Evolutionary conservation across 495 filamentous ascomycete genomes (phyloP).

Genomic region (Aspergillus avenaceus): DNA sequence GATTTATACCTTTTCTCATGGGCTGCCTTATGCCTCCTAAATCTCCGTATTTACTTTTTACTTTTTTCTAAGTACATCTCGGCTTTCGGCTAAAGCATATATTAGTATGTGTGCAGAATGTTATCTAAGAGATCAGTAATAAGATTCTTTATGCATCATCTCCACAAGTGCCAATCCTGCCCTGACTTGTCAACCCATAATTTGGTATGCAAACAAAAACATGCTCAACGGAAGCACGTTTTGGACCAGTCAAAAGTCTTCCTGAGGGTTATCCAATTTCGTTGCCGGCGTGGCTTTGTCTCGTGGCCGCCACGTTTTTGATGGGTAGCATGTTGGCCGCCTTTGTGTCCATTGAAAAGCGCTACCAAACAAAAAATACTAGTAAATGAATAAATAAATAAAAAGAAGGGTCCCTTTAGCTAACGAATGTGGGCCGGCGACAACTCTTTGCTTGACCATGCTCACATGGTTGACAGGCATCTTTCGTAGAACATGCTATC

Average conservation of each 20-base stretch:
- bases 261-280: neutral
- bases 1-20: neutral
- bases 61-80: neutral
- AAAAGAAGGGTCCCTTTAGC: too few relatives aligned
- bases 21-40: neutral
- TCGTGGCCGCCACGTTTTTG: slow-evolving; percentile 44
- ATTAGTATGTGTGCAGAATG: neutral
- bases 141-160: neutral
- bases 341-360: neutral
- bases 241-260: slow-evolving; percentile 13
- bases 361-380: too few relatives aligned
- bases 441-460: neutral
- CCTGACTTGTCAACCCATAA: neutral
- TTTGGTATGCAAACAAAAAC: too few relatives aligned
- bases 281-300: slow-evolving; percentile 21
- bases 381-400: too few relatives aligned
- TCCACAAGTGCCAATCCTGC: neutral
- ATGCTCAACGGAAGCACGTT: slow-evolving; percentile 1
- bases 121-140: neutral
- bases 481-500: neutral
- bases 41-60: neutral
- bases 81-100: neutral
- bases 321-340: neutral
- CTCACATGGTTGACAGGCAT: neutral
- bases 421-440: neutral